Evolutionary conservation across 192 early-diverging fungal genomes (phyloP).

Genomic region (Neocallimastix lanati): DNA sequence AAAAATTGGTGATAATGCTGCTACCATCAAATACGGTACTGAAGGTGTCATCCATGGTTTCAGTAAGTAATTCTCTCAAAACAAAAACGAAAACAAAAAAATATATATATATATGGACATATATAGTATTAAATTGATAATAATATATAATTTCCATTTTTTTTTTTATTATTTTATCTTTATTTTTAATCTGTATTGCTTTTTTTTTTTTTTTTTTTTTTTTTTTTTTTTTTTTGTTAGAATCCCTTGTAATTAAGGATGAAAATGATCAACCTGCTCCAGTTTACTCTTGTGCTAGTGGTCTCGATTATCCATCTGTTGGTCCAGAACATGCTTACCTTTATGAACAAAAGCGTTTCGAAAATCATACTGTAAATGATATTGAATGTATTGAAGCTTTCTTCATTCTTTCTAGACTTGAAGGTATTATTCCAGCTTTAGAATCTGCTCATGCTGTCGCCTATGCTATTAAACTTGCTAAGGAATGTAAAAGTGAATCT

Average conservation of each 20-base stretch:
- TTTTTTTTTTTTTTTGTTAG: too few relatives aligned
- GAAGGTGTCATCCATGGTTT: conserved; percentile 93
- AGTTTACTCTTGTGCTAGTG: conserved; percentile 82
- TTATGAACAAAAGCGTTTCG: conserved; percentile 63
- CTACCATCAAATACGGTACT: conserved; percentile 62
- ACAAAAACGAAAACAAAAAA: too few relatives aligned
- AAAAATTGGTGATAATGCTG: conserved; percentile 72
- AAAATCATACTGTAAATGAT: conserved; percentile 62
- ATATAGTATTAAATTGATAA: too few relatives aligned
- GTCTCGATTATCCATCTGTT: conserved; percentile 92
- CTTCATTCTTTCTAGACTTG: conserved; percentile 36
- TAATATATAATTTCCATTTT: too few relatives aligned
- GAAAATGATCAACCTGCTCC: conserved; percentile 83
- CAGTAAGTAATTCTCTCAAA: too few relatives aligned
- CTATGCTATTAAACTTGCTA: conserved; percentile 58
- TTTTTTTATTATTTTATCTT: too few relatives aligned
- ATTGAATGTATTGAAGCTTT: conserved; percentile 69
- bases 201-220: too few relatives aligned
- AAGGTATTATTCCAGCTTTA: conserved; percentile 89
- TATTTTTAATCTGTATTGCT: too few relatives aligned
- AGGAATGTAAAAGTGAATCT: conserved; percentile 54
- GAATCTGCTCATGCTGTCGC: conserved; percentile 88
- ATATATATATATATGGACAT: too few relatives aligned
- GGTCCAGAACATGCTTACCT: conserved; percentile 92
- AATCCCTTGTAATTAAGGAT: conserved; percentile 84